Evolutionary conservation across 495 filamentous ascomycete species (phyloP).

Genomic region (Tuber umbilicatum): DNA sequence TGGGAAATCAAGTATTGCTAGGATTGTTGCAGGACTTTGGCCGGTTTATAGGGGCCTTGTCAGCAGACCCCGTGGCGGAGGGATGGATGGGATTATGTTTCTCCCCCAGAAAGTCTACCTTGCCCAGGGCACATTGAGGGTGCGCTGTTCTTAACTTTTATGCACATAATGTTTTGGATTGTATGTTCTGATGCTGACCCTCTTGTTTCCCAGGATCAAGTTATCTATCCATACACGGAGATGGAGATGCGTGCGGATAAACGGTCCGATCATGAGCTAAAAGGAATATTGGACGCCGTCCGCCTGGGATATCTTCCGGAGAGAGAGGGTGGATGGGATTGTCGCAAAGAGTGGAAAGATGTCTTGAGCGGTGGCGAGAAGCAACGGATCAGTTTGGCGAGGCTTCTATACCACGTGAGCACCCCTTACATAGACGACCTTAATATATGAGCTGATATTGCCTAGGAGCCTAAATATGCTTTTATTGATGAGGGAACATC

Average conservation of each 20-base stretch:
- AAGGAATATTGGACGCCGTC: conserved; percentile 70
- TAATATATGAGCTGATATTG: conserved; percentile 11
- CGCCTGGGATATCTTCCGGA: conserved; percentile 80
- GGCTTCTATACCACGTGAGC: conserved; percentile 74
- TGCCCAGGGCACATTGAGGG: conserved; percentile 73
- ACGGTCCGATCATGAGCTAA: conserved; percentile 65
- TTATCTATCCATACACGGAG: conserved; percentile 94
- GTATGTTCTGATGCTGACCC: background rate
- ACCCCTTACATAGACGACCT: background rate
- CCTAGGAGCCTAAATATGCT: conserved; percentile 69
- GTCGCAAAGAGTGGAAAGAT: conserved; percentile 96
- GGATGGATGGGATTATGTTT: conserved; percentile 94
- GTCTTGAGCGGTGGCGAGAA: conserved; percentile 97
- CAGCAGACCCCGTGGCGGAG: conserved; percentile 69
- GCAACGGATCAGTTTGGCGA: conserved; percentile 83
- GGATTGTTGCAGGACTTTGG: conserved; percentile 90
- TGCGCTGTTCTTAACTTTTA: background rate
- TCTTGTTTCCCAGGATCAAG: conserved; percentile 64
- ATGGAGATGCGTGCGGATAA: conserved; percentile 83
- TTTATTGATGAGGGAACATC: conserved; percentile 94
- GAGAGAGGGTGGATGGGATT: conserved; percentile 94
- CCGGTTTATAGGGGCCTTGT: conserved; percentile 90
- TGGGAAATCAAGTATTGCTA: conserved; percentile 83
- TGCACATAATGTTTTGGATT: background rate
- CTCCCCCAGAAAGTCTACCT: conserved; percentile 91